Base-by-base conservation (phyloP, 768 basidiomycete species). In the Daedaleopsis nitida region DNA sequence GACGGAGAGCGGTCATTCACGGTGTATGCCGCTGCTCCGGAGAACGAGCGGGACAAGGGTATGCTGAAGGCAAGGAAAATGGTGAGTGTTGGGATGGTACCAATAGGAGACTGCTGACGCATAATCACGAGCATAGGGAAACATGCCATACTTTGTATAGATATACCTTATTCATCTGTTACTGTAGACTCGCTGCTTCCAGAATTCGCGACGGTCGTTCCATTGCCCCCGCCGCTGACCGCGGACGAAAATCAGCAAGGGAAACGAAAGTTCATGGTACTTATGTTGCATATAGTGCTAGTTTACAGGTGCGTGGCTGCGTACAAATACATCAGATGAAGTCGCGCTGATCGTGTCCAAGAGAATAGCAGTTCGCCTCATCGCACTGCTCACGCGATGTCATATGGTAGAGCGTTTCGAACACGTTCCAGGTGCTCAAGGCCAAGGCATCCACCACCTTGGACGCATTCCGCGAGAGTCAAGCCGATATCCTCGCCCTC, bases 21-120 rank as follows among this genome's bases (percentile, higher is more conserved):
- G 16, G 92, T 94, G 17, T 97, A 91, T 67, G 87, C 86, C 43
- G 92, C 94, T 1, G 95, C 95, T 1, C 83, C 82, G 65, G 95
- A 96, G 81, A 97, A 97, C 68, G 88, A 92, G 70, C 79, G 87
- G 62, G 94, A 96, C 74, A 83, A 86, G 68, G 88, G 87, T 43
- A 87, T 88, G 78, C 88, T 88, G 54, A 74, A 72, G 69, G 83
- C 85, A 42, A 78, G 91, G 71, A 82, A 86, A 67, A 77, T 88
- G 81, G 94, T 93, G 69, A 72, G 89, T 77, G 11, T 14, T 59
- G 21, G 62, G 47, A 56, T 55, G 14, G 35, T 24, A 19, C 35
- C 37, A 12, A 8, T 24, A 24, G 21, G 47, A 32, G 37, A 32
- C 50, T 39, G 6, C 27, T 42, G 51, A 60, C 27, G 14, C 27